Evolutionary conservation across 352 stramenopile species (phyloP).

Genomic region (Phytophthora idaei): DNA sequence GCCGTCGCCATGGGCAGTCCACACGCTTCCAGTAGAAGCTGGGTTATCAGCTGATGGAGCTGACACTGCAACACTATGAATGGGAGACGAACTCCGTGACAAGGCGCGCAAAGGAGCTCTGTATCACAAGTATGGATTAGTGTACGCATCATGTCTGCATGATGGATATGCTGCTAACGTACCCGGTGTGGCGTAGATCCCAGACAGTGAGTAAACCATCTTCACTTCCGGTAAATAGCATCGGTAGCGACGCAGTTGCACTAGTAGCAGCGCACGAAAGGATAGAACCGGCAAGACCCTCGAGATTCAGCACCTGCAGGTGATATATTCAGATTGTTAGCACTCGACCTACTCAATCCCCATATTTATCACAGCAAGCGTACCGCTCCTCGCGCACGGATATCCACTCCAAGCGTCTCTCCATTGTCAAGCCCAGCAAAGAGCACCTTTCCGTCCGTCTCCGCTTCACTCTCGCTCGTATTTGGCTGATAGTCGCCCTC

Average conservation of each 20-base stretch:
- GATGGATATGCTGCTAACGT: neutral
- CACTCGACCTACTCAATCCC: neutral
- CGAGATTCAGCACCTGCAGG: conserved; percentile 49
- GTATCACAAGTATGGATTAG: neutral
- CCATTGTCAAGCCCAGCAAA: conserved; percentile 72
- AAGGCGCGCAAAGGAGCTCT: conserved; percentile 54
- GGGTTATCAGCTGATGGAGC: conserved; percentile 8
- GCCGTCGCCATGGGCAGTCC: conserved; percentile 69
- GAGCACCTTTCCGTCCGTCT: conserved; percentile 68
- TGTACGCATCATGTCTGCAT: neutral
- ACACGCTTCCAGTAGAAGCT: conserved; percentile 29
- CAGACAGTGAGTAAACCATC: conserved; percentile 64
- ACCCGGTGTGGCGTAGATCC: conserved; percentile 68
- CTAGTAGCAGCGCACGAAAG: conserved; percentile 40
- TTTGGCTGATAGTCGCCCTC: conserved; percentile 17
- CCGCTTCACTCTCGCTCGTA: conserved; percentile 40
- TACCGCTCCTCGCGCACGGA: conserved; percentile 51
- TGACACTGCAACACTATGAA: conserved; percentile 52
- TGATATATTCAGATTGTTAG: neutral
- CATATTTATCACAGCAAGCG: conserved; percentile 1
- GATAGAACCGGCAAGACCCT: conserved; percentile 40
- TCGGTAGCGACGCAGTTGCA: conserved; percentile 25
- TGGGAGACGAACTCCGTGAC: conserved; percentile 58
- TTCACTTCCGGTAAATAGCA: conserved; percentile 67
- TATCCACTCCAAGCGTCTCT: conserved; percentile 63